These are phyloP conservation scores for Arachis monticola DNA, from an alignment of 331 rosid genomes.

Conservation along the genomic window DNA sequence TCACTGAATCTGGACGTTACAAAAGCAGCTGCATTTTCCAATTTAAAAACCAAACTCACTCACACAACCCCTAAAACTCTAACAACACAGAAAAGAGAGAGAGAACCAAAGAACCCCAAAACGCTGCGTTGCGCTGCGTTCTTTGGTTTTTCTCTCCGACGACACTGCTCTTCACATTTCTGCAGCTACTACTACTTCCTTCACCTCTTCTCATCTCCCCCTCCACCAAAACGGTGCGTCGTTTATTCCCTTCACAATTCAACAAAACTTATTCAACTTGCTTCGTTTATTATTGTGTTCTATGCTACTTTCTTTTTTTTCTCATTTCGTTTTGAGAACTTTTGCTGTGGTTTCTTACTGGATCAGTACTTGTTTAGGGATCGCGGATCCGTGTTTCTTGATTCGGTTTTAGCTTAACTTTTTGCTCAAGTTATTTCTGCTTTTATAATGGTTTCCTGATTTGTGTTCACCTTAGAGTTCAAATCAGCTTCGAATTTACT, in stretches of 20 bases:
- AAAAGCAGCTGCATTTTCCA: background rate
- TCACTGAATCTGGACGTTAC: constrained; percentile 44
- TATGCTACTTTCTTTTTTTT: background rate
- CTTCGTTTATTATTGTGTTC: background rate
- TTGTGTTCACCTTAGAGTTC: constrained; percentile 11
- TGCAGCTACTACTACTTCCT: constrained; percentile 3
- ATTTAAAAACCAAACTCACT: constrained; percentile 2
- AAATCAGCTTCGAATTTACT: constrained; percentile 30
- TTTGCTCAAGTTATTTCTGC: constrained; percentile 23
- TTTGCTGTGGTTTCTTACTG: constrained; percentile 12
- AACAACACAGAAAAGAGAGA: background rate
- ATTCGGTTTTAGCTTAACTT: constrained; percentile 21
- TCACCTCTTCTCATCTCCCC: constrained; percentile 31
- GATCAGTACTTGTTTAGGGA: background rate
- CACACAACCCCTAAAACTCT: background rate
- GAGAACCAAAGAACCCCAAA: constrained; percentile 1
- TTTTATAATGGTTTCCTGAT: constrained; percentile 7
- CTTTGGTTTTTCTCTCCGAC: constrained; percentile 31
- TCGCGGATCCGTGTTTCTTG: constrained; percentile 35
- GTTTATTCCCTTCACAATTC: constrained; percentile 12
- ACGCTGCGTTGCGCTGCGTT: background rate
- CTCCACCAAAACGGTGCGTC: constrained; percentile 27
- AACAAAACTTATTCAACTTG: background rate
- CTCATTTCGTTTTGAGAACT: background rate
- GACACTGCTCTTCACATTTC: constrained; percentile 32